Percentiles rank a stretch among this genome's conserved stretches.
phyloP scores from a whole-genome alignment of 176 grass and related monocot species.

The Ensete ventricosum region DNA sequence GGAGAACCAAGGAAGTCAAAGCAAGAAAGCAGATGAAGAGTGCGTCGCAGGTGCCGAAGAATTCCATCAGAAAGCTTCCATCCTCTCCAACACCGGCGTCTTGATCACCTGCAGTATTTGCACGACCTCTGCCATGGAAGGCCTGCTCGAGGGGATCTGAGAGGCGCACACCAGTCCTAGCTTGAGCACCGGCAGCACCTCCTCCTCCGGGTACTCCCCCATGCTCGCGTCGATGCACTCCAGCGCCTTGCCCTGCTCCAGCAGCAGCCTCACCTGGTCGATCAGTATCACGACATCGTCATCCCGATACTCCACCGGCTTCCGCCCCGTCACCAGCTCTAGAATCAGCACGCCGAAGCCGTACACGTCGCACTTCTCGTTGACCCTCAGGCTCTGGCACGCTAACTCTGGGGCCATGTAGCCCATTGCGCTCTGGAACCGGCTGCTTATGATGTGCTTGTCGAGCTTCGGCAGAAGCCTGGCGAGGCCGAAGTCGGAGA shows the following conservation, averaged over 20 bases:
- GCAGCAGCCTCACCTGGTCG: slow-evolving; percentile 51
- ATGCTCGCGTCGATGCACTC: slow-evolving; percentile 62
- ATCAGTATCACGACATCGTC: slow-evolving; percentile 76
- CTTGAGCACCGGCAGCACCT: slow-evolving; percentile 89
- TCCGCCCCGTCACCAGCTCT: slow-evolving; percentile 66
- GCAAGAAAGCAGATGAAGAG: too few species aligned
- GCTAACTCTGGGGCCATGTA: slow-evolving; percentile 87
- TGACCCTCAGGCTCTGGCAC: slow-evolving; percentile 74
- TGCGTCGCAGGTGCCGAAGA: too few species aligned
- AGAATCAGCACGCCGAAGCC: slow-evolving; percentile 82
- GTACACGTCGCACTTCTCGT: slow-evolving; percentile 97
- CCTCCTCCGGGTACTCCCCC: slow-evolving; percentile 69
- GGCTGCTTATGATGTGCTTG: slow-evolving; percentile 27
- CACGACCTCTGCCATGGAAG: slow-evolving; percentile 89
- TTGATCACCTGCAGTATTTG: slow-evolving; percentile 97
- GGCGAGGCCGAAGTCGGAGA: slow-evolving; percentile 82
- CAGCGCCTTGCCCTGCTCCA: slow-evolving; percentile 57
- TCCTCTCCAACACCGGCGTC: slow-evolving; percentile 34
- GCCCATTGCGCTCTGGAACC: slow-evolving; percentile 59
- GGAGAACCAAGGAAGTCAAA: too few species aligned
- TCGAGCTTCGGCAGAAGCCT: slow-evolving; percentile 43
- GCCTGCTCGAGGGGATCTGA: slow-evolving; percentile 80
- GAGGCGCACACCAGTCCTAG: slow-evolving; percentile 89
- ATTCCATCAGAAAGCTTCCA: too few species aligned
- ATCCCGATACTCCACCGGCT: slow-evolving; percentile 58